phyloP scores from a whole-genome alignment of 1,284 basidiomycete genomes.

The Tetrapyrgos nigripes region DNA sequence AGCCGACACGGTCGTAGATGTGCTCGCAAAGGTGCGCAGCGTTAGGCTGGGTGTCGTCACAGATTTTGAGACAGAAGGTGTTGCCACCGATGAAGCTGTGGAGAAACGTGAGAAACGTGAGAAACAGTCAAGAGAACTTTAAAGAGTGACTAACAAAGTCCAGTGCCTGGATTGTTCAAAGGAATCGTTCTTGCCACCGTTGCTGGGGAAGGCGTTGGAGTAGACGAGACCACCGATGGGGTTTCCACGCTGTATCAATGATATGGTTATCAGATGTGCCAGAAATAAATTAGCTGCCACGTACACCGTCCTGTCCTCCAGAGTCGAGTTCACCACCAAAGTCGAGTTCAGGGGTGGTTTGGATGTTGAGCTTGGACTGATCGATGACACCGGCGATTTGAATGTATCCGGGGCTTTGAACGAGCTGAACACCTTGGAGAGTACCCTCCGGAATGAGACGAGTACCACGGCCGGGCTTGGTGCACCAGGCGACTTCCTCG shows the following conservation, averaged over 20 bases:
- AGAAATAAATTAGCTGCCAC: conserved; percentile 20
- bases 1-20: conserved; percentile 73
- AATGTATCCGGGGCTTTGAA: conserved; percentile 65
- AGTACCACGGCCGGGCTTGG: conserved; percentile 57
- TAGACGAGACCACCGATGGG: conserved; percentile 69
- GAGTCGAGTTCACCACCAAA: conserved; percentile 77
- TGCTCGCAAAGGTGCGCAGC: conserved; percentile 64
- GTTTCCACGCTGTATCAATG: conserved; percentile 61
- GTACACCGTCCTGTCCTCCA: conserved; percentile 63
- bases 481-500: conserved; percentile 69
- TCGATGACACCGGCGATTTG: conserved; percentile 70
- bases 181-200: conserved; percentile 41
- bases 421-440: conserved; percentile 57
- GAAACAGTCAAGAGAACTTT: conserved; percentile 32
- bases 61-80: conserved; percentile 61
- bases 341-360: conserved; percentile 65
- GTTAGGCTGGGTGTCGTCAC: conserved; percentile 61
- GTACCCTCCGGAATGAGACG: conserved; percentile 62
- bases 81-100: conserved; percentile 66
- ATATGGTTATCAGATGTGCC: not conserved
- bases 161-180: conserved; percentile 63
- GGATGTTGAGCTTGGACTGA: conserved; percentile 64
- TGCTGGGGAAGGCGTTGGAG: conserved; percentile 56
- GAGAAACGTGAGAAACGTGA: not conserved
- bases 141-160: conserved; percentile 52